Base-by-base conservation (phyloP, 352 stramenopile genomes). In the Phytopythium montanum region DNA sequence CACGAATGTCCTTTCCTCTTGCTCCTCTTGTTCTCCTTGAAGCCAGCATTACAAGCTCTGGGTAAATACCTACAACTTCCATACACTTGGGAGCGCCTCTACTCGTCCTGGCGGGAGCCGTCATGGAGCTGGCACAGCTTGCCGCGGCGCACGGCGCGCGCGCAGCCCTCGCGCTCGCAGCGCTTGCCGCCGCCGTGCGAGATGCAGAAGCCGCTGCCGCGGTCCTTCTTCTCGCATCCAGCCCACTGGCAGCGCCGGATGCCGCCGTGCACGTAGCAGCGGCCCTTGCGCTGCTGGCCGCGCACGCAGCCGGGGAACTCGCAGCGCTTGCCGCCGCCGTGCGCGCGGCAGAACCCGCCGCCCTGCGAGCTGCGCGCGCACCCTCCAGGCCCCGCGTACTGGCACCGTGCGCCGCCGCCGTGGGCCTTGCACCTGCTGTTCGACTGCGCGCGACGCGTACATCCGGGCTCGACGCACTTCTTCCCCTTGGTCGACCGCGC, bases 201-300 rank as follows among this genome's bases (percentile, higher is more conserved):
- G 50, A 89, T 89, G 66, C 79, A 89, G 41, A 82, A 87, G 31
- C 79, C 79, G 46, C 92, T 92, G 58, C 85, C 87, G 39, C 85
- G 79, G 54, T 94, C 87, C 38, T 94, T 91, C 71, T 96, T 96
- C 70, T 94, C 82, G 59, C 87, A 96, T 9, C 67, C 57, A 23
- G 68, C 72, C 45, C 76, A 73, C 53, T 90, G 80, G 56, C 87
- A 96, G 62, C 87, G 87, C 60, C 85, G 85, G 61, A 94, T 92
- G 49, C 85, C 85, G 19, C 85, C 85, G 62, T 94, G 85, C 8
- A 91, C 76, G 70, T 92, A 94, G 75, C 85, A 94, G 19, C 79
- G 79, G 2, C 85, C 85, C 61, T 94, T 92, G 63, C 85, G 85
- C 56, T 94, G 81, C 61, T 91, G 81, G 6, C 85, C 85, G 26